Percentiles rank a stretch among this genome's conserved stretches.
Evolutionary conservation across 306 rosid species (phyloP).

Genomic region (Casuarina cunninghamiana): DNA sequence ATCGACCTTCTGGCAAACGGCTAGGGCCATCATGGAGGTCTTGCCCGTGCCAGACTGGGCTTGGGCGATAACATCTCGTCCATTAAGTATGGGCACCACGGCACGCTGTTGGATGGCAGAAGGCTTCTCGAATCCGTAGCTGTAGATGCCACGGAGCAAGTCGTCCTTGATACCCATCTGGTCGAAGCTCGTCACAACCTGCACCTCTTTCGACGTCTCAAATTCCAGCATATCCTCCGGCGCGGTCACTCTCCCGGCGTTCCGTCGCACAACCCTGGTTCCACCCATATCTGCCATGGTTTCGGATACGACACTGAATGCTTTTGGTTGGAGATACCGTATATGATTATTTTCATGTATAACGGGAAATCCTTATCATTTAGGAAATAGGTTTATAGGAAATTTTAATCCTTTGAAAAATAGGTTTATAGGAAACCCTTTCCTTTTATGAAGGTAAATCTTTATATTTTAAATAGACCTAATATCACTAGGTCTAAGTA

Average conservation of each 20-base stretch:
- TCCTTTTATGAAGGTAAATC: too few species aligned
- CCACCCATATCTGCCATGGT: slow-evolving; percentile 51
- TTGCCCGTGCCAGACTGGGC: slow-evolving; percentile 99
- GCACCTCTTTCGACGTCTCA: slow-evolving; percentile 81
- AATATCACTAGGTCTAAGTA: too few species aligned
- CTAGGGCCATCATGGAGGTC: slow-evolving; percentile 94
- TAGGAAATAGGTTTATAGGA: too few species aligned
- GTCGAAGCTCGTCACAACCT: slow-evolving; percentile 79
- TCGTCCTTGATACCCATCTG: slow-evolving; percentile 93
- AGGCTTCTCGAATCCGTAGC: slow-evolving; percentile 93
- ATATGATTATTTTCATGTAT: too few species aligned
- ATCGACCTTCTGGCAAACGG: slow-evolving; percentile 89
- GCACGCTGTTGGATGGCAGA: slow-evolving; percentile 98
- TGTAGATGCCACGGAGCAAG: slow-evolving; percentile 86
- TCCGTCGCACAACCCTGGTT: slow-evolving; percentile 72
- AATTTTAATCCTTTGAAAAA: too few species aligned
- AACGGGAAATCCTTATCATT: too few species aligned
- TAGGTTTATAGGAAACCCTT: too few species aligned
- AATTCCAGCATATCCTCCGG: slow-evolving; percentile 76
- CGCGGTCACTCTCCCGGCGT: slow-evolving; percentile 50
- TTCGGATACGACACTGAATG: too few species aligned
- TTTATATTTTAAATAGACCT: too few species aligned
- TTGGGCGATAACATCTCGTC: slow-evolving; percentile 97
- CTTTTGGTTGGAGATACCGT: too few species aligned
- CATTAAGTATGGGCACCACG: slow-evolving; percentile 83